A percentile compares a stretch with the other conserved stretches of the same genome.
These are phyloP conservation scores for Blastobotrys serpentis DNA, from an alignment of 1,139 yeast species.

Conservation along the genomic window DNA sequence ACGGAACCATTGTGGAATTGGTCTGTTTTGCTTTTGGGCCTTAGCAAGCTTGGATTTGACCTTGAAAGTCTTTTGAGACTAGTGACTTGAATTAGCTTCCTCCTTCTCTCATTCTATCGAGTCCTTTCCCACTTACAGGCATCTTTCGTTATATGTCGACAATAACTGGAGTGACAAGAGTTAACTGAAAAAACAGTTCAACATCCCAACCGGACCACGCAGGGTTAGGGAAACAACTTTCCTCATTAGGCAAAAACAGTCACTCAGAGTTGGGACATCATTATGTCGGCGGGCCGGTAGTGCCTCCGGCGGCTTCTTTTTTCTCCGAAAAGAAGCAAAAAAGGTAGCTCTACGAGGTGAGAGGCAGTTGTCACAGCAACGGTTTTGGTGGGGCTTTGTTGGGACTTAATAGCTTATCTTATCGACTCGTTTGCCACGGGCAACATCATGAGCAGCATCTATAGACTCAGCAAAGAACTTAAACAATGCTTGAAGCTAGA, in stretches of 20 bases:
- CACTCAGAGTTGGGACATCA: not conserved
- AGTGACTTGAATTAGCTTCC: slow-evolving; percentile 1
- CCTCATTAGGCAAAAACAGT: not conserved
- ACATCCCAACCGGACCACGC: not conserved
- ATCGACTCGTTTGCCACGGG: not conserved
- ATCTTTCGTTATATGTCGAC: slow-evolving; percentile 12
- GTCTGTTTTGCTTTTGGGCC: slow-evolving; percentile 99
- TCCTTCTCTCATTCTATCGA: not conserved
- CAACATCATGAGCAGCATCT: not conserved
- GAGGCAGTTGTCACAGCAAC: not conserved
- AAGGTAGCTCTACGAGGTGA: not conserved
- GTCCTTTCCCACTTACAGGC: slow-evolving; percentile 16
- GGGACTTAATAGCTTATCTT: not conserved
- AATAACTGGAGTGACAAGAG: not conserved
- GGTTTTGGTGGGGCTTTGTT: not conserved
- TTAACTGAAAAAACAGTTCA: not conserved
- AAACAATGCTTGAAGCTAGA: not conserved
- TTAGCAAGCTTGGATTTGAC: slow-evolving; percentile 99
- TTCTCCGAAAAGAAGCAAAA: not conserved
- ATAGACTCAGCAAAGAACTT: not conserved
- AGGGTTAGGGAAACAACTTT: no score
- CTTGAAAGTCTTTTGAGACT: slow-evolving; percentile 95
- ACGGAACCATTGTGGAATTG: slow-evolving; percentile 99
- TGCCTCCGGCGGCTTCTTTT: slow-evolving; percentile 4
- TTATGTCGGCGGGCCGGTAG: not conserved